Evolutionary conservation across 1,284 basidiomycete genomes (phyloP).

Genomic region (Leccinum subrobustum): DNA sequence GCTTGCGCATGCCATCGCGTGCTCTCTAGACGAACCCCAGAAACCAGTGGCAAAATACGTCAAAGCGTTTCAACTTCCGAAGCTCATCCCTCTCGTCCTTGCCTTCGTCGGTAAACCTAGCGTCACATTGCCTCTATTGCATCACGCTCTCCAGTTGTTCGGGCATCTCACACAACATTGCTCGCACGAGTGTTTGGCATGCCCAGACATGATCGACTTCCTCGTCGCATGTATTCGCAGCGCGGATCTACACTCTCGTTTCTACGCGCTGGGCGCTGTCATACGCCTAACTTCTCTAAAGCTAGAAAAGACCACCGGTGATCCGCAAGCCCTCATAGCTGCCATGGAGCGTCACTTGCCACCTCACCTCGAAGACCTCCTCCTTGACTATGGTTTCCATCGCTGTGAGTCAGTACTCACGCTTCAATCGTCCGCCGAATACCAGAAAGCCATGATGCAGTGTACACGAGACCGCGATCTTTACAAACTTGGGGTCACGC

Average conservation of each 20-base stretch:
- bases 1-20: constrained; percentile 48
- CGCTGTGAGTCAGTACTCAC: constrained; percentile 45
- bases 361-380: constrained; percentile 40
- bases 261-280: constrained; percentile 46
- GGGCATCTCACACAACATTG: constrained; percentile 42
- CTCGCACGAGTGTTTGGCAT: constrained; percentile 40
- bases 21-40: constrained; percentile 40
- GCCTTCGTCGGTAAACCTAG: constrained; percentile 43
- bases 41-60: constrained; percentile 34
- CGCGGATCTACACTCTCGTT: constrained; percentile 48
- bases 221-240: constrained; percentile 55
- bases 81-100: constrained; percentile 42
- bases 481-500: constrained; percentile 45
- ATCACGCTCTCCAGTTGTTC: constrained; percentile 49
- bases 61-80: constrained; percentile 42
- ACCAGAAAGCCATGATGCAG: constrained; percentile 51
- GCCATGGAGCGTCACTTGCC: constrained; percentile 43
- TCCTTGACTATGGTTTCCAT: constrained; percentile 44
- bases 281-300: constrained; percentile 20
- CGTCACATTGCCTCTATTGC: constrained; percentile 42
- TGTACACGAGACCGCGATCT: constrained; percentile 43
- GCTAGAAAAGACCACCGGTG: constrained; percentile 23
- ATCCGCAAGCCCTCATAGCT: constrained; percentile 40
- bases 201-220: constrained; percentile 43
- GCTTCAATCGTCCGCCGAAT: constrained; percentile 39